Evolutionary conservation across 2,329 filamentous ascomycete genomes (phyloP), one percentile per base, ranked within the genome.

Genomic region (Ceratocystis cubensis): DNA sequence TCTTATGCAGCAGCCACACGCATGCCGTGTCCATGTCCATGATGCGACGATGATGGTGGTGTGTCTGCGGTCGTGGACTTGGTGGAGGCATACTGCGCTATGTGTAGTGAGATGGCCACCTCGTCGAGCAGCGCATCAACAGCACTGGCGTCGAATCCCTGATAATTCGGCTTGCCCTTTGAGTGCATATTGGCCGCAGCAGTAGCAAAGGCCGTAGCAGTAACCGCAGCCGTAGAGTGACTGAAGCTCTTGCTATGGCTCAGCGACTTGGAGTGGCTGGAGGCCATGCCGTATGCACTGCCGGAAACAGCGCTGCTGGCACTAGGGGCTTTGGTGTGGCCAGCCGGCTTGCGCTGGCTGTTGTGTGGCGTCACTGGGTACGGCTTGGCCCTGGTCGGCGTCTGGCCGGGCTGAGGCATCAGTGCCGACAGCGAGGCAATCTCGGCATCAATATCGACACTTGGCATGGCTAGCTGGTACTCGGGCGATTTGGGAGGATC

Each of bases 41-140:
- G 61, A 20, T 63, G 61, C 17, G 61, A 10, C 13, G 61, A 28
- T 22, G 61, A 30, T 1, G 41, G 1, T 13, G 61, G 8, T 1
- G 41, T 30, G 5, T 0, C 41, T 20, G 37, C 2, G 37, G 37
- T 6, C 30, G n/a, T 48, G 13, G 25, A n/a, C 37, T 53, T 37
- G 8, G 59, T 33, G 13, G 61, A 22, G 5, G 41, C 63, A 57
- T 53, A 65, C 59, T 65, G 64, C 1, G 64, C 66, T 48, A 63
- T 65, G 15, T 68, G 64, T 50, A 68, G 46, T 5, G 66, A 64
- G 46, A 68, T 63, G 15, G 66, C 64, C 30, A 68, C 66, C 30
- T 68, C 66, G 20, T 65, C 64, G 20, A 68, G 46, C 37, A 68
- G 61, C 25, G 65, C 64, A n/a, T 68, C 66, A 6, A 68, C 66